Conservation (phyloP, 1,284 basidiomycete genomes). For the Volvariella surrecta region DNA sequence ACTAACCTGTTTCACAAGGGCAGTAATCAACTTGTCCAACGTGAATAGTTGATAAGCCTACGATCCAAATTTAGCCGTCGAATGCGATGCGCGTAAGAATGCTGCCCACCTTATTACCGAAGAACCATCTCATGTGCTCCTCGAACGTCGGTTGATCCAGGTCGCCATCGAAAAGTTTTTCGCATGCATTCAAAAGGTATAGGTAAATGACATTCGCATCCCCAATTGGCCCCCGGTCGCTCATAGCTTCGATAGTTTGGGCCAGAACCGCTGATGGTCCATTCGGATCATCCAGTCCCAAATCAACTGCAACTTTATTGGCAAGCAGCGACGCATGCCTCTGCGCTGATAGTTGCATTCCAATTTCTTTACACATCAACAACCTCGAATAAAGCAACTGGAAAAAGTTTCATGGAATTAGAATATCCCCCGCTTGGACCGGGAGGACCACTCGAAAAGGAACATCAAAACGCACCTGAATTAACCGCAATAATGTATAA, state of each 20-base stretch:
- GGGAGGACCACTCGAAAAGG: slow-evolving; percentile 5
- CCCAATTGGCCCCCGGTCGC: slow-evolving; percentile 28
- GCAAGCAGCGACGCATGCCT: slow-evolving; percentile 52
- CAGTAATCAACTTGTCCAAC: slow-evolving; percentile 83
- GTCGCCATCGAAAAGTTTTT: slow-evolving; percentile 90
- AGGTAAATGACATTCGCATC: slow-evolving; percentile 69
- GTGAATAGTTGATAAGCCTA: slow-evolving; percentile 87
- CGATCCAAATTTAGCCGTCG: slow-evolving; percentile 2
- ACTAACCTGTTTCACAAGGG: slow-evolving; percentile 82
- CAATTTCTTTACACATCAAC: slow-evolving; percentile 77
- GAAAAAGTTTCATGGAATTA: slow-evolving; percentile 17
- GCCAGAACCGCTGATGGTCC: slow-evolving; percentile 59
- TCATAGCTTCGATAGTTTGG: slow-evolving; percentile 52
- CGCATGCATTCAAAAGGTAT: slow-evolving; percentile 87
- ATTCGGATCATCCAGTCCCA: slow-evolving; percentile 72
- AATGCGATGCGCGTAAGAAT: neutral
- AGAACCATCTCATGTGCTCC: slow-evolving; percentile 95
- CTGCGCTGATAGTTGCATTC: slow-evolving; percentile 51
- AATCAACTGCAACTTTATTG: slow-evolving; percentile 65
- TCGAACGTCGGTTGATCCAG: slow-evolving; percentile 88
- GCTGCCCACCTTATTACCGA: slow-evolving; percentile 78
- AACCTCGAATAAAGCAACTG: slow-evolving; percentile 90
- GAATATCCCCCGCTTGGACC: neutral
- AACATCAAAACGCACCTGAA: slow-evolving; percentile 58
- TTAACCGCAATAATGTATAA: slow-evolving; percentile 81